Evolutionary conservation across 768 basidiomycete genomes (phyloP).

Genomic region (Pleurotus ostreatus): DNA sequence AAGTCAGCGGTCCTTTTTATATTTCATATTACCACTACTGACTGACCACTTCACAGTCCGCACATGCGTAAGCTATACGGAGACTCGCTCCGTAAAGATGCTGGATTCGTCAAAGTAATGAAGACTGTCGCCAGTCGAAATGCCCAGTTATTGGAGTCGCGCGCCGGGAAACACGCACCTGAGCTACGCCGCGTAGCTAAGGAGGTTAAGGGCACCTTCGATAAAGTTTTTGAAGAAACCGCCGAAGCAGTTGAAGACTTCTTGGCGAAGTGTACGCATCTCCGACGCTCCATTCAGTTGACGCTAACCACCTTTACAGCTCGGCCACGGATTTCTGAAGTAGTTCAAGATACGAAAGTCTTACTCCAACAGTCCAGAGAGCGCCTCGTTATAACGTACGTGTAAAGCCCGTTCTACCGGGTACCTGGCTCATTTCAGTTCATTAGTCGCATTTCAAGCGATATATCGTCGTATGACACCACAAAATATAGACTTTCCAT

Average conservation of each 20-base stretch:
- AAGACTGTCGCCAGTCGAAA: conserved; percentile 88
- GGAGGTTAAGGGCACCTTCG: conserved; percentile 92
- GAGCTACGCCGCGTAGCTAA: conserved; percentile 75
- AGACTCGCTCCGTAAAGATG: conserved; percentile 88
- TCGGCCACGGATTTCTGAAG: conserved; percentile 82
- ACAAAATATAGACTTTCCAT: conserved; percentile 73
- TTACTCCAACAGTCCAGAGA: conserved; percentile 89
- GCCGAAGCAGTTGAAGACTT: conserved; percentile 93
- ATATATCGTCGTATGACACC: conserved; percentile 76
- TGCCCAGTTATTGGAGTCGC: conserved; percentile 67
- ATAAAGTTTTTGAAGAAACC: conserved; percentile 94
- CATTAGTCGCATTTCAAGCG: conserved; percentile 73
- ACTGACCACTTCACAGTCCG: conserved; percentile 51
- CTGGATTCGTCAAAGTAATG: conserved; percentile 97
- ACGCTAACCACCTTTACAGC: conserved; percentile 39
- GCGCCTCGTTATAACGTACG: conserved; percentile 87
- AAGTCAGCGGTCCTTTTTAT: conserved; percentile 51
- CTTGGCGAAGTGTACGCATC: conserved; percentile 74
- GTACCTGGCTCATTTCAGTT: conserved; percentile 1
- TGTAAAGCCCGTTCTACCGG: conserved; percentile 9
- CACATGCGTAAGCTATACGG: conserved; percentile 98
- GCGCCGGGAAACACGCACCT: conserved; percentile 78
- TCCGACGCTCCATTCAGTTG: conserved; percentile 7
- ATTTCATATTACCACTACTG: conserved; percentile 3
- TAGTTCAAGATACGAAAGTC: conserved; percentile 90